Evolutionary conservation across 768 basidiomycete genomes (phyloP), one percentile per base, ranked within the genome.

Genomic region (Nidularia pulvinata): DNA sequence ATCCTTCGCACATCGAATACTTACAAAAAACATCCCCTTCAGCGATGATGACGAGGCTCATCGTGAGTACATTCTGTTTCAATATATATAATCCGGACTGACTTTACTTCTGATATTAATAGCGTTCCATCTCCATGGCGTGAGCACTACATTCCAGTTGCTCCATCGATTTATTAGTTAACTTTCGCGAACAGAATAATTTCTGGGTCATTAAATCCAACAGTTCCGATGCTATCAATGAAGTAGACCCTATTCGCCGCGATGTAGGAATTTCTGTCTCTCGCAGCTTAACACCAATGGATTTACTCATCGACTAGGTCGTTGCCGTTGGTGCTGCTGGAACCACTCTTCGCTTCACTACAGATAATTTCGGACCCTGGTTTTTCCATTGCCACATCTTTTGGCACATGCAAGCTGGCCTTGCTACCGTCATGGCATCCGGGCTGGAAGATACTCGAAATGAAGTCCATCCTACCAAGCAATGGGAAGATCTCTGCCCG

Each of bases 181-280:
- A 39, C 37, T 16, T 46, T 25, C 50, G 50, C 11, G 48, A 13
- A 36, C 43, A 76, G 70, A 73, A 67, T 46, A 55, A 72, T 33
- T 78, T 75, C 62, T 70, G 64, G 57, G 67, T 78, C 16, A 61
- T 78, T 52, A 74, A 78, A 57, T 70, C 60, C 46, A 72, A 69
- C 50, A 55, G 57, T 14, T 59, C 69, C 32, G 59, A 63, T 9
- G 46, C 33, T 35, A 62, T 66, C 30, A 74, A 74, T 57, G 66
- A 69, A 2, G 76, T 77, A 39, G 77, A 88, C 65, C 87, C 86
- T 10, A 59, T 64, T 45, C 59, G 59, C 35, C 64, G 64, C 9
- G 64, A 65, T 57, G 63, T 59, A 50, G 49, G 57, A 14, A 37
- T 19, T n/a, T 33, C 16, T 39, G 6, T 35, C 19, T 36, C 11